phyloP scores from a whole-genome alignment of 2,329 filamentous ascomycete species.

The Arthrobotrys pseudoclavata region DNA sequence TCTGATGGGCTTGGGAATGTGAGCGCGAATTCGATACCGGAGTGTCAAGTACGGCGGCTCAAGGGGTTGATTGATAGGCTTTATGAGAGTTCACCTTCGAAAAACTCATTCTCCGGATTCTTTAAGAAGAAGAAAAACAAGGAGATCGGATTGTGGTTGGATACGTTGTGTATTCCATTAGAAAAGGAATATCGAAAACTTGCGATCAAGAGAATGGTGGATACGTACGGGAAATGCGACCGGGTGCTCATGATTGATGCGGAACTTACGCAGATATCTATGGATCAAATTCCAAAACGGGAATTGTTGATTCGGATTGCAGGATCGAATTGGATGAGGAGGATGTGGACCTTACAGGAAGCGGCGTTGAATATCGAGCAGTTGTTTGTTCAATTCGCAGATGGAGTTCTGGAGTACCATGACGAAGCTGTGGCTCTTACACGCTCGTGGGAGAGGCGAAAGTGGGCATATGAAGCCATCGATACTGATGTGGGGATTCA shows the following conservation, averaged over 20 bases:
- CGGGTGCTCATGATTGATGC: conserved; percentile 60
- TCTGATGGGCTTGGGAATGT: conserved; percentile 61
- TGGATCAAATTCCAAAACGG: conserved; percentile 37
- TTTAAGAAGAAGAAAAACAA: conserved; percentile 43
- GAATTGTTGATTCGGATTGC: conserved; percentile 58
- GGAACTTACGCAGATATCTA: conserved; percentile 45
- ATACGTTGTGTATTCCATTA: conserved; percentile 60
- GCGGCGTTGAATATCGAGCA: conserved; percentile 54
- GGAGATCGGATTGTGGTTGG: conserved; percentile 54
- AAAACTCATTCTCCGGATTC: conserved; percentile 18
- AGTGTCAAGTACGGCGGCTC: conserved; percentile 56
- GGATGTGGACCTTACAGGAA: conserved; percentile 61
- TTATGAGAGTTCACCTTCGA: conserved; percentile 6
- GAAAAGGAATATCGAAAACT: conserved; percentile 48
- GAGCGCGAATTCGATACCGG: conserved; percentile 53
- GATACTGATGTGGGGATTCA: conserved; percentile 29
- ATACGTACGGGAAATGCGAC: conserved; percentile 55
- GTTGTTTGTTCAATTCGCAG: conserved; percentile 47
- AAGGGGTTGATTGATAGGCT: conserved; percentile 40
- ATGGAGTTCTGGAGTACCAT: conserved; percentile 38
- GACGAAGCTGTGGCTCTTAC: conserved; percentile 3
- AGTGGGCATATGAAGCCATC: conserved; percentile 41
- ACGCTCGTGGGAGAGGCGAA: conserved; percentile 38
- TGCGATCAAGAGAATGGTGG: conserved; percentile 55
- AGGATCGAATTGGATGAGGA: conserved; percentile 59